Percentiles rank a stretch among this genome's conserved stretches.
Evolutionary conservation across 257 asterid genomes (phyloP).

Genomic region (Solanum sparsipilum): DNA sequence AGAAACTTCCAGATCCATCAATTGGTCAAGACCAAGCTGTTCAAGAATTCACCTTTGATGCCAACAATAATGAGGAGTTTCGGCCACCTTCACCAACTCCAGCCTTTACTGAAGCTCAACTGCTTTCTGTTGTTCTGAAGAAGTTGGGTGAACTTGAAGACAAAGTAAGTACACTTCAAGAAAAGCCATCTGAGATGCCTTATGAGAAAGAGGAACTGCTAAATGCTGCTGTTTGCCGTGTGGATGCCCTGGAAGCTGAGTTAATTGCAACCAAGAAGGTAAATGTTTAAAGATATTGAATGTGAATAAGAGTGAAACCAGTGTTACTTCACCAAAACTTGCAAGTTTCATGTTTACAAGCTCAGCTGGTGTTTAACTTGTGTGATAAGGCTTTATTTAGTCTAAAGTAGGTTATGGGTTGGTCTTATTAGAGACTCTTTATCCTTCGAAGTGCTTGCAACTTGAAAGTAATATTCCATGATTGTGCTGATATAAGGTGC

Average conservation of each 20-base stretch:
- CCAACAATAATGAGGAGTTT: slow-evolving; percentile 20
- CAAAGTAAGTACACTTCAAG: slow-evolving; percentile 41
- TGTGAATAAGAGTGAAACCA: neutral
- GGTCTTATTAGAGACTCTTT: neutral
- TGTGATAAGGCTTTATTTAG: neutral
- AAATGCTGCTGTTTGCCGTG: slow-evolving; percentile 81
- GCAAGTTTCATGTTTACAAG: neutral
- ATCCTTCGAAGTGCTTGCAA: neutral
- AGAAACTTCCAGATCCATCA: slow-evolving; percentile 5
- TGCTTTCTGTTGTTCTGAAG: slow-evolving; percentile 42
- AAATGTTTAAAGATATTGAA: neutral
- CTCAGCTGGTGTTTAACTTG: neutral
- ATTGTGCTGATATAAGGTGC: neutral
- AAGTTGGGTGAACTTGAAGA: slow-evolving; percentile 63
- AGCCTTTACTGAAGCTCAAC: slow-evolving; percentile 26
- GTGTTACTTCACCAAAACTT: neutral
- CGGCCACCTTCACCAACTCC: slow-evolving; percentile 37
- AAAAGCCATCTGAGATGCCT: slow-evolving; percentile 70
- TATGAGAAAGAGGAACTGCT: slow-evolving; percentile 71
- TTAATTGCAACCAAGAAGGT: slow-evolving; percentile 82
- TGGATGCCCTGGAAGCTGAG: slow-evolving; percentile 81
- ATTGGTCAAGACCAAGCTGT: neutral
- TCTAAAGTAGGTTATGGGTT: neutral
- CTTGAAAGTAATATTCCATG: neutral
- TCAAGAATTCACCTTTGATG: slow-evolving; percentile 7